These are phyloP conservation scores for Chaetothyriales sp. DNA, from an alignment of 2,329 filamentous ascomycete genomes.

Conservation along the genomic window DNA sequence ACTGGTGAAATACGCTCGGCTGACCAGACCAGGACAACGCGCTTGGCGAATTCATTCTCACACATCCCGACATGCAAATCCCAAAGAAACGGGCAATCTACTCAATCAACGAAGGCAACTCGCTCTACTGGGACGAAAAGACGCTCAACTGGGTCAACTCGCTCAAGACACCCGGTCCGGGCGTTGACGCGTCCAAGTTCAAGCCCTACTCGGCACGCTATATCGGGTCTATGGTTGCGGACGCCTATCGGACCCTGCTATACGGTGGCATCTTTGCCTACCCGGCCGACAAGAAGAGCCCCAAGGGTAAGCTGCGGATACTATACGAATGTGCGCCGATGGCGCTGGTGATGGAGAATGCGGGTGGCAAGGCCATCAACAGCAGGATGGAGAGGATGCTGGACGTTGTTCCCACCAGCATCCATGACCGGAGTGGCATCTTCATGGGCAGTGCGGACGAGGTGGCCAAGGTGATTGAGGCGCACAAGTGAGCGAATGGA, in stretches of 20 bases:
- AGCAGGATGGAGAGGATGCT: constrained; percentile 85
- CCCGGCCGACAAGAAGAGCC: constrained; percentile 92
- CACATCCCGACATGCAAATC: constrained; percentile 84
- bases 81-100: constrained; percentile 74
- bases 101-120: constrained; percentile 98
- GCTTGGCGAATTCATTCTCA: constrained; percentile 95
- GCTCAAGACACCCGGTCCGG: constrained; percentile 60
- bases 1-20: neutral
- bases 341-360: constrained; percentile 98
- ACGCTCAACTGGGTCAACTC: constrained; percentile 79
- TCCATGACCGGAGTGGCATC: constrained; percentile 90
- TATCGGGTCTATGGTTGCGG: constrained; percentile 87
- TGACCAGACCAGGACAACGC: constrained; percentile 50
- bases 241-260: constrained; percentile 86
- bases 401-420: constrained; percentile 73
- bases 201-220: constrained; percentile 94
- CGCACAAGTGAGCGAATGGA: constrained; percentile 41
- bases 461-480: constrained; percentile 83
- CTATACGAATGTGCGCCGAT: constrained; percentile 97
- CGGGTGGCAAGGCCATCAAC: constrained; percentile 82
- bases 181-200: constrained; percentile 25
- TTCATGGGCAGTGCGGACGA: constrained; percentile 92
- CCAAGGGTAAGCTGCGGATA: constrained; percentile 94
- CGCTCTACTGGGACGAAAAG: constrained; percentile 81
- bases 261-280: constrained; percentile 98